Evolutionary conservation across 148 eudicot species (phyloP).

Genomic region (Camellia lanceoleosa): DNA sequence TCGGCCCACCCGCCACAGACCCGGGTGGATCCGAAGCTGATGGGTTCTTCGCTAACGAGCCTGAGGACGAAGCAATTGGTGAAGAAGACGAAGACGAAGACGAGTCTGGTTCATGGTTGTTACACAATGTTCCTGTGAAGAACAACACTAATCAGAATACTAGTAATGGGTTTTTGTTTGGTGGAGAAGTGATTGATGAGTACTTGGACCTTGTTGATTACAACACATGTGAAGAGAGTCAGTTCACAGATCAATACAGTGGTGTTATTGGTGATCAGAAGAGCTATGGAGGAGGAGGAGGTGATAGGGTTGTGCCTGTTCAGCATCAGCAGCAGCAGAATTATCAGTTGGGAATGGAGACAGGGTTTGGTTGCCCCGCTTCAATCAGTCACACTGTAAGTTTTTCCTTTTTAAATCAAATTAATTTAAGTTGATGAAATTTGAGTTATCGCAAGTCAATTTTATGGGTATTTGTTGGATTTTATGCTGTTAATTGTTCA

Average conservation of each 20-base stretch:
- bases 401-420: neutral
- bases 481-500: neutral
- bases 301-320: conserved; percentile 63
- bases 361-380: conserved; percentile 41
- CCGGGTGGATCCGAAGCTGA: conserved; percentile 13
- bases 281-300: conserved; percentile 40
- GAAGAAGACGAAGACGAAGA: conserved; percentile 86
- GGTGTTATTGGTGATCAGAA: conserved; percentile 31
- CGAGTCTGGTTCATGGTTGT: conserved; percentile 81
- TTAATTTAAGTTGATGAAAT: neutral
- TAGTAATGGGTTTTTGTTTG: conserved; percentile 39
- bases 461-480: no score
- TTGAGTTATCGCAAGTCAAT: neutral
- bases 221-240: conserved; percentile 43
- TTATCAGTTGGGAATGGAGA: conserved; percentile 49
- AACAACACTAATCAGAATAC: conserved; percentile 12
- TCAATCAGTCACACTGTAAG: conserved; percentile 68
- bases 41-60: conserved; percentile 32
- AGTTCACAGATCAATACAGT: conserved; percentile 27
- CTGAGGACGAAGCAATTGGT: conserved; percentile 18
- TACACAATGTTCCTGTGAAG: conserved; percentile 52
- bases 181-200: conserved; percentile 59
- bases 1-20: conserved; percentile 25
- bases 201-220: conserved; percentile 62
- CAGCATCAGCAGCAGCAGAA: conserved; percentile 22